Base-by-base conservation (phyloP, 164 flowering plant species). In the Berberis vulgaris region DNA sequence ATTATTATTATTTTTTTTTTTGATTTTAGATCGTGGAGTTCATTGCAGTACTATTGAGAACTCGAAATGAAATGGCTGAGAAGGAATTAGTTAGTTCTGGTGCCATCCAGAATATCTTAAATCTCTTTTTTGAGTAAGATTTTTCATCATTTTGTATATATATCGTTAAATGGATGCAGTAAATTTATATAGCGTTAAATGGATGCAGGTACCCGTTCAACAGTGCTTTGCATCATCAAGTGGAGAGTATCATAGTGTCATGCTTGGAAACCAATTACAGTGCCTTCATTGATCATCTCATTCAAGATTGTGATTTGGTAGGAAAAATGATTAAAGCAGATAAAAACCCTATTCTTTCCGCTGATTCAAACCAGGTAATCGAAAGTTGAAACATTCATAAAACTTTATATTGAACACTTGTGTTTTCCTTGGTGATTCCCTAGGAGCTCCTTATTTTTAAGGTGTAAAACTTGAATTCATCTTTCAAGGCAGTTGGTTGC, bases 221-320 rank as follows among this genome's bases (percentile, higher is more conserved):
- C 67, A 94, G 83, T 71, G 81, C 86, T 3, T 76, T 94, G 77
- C 98, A 94, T 77, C 97, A 94, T 76, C 95, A 87, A 73, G 88
- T 83, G 12, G 98, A 94, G 79, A 94, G 88, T 78, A 85, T 91
- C 8, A 74, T 91, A 71, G 41, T 70, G 41, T 88, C 98, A 53
- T 94, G 97, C 81, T 78, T 94, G 79, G 96, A 94, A 61, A 87
- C 91, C 77, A 84, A 77, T 69, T 86, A 69, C 71, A 67, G 43
- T 66, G 66, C 67, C 26, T 64, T 89, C 49, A 68, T 84, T 59
- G 80, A 84, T 73, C 95, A 91, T 81, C 87, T 91, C 61, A 79
- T 94, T 50, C 72, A 50, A 65, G 93, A 86, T 38, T 94, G 95
- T 76, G 71, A 85, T 73, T 74, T 91, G 75, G 66, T 88, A 59